phyloP scores from a whole-genome alignment of 2,329 filamentous ascomycete genomes.

The Didymella pomorum region DNA sequence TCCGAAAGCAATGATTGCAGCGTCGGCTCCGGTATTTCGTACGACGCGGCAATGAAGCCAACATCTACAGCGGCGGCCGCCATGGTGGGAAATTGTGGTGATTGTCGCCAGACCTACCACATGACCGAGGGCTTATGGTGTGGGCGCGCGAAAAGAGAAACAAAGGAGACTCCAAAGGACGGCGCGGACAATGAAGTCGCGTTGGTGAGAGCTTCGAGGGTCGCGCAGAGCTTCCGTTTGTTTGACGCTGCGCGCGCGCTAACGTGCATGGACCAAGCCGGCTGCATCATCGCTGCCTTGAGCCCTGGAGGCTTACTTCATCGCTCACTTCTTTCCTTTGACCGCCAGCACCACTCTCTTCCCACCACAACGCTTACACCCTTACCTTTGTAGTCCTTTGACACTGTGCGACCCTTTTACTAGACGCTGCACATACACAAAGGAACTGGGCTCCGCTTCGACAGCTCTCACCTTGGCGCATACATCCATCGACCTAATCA shows the following conservation, averaged over 20 bases:
- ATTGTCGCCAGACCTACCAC: slow-evolving; percentile 30
- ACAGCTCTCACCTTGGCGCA: not conserved
- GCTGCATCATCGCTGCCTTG: slow-evolving; percentile 30
- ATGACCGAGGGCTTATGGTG: slow-evolving; percentile 27
- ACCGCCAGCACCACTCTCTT: not conserved
- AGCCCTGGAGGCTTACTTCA: slow-evolving; percentile 11
- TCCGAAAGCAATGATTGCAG: slow-evolving; percentile 68
- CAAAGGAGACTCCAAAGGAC: slow-evolving; percentile 16
- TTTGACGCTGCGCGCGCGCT: slow-evolving; percentile 28
- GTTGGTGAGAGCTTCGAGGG: slow-evolving; percentile 22
- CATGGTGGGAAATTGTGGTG: slow-evolving; percentile 56
- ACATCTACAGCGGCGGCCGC: slow-evolving; percentile 70
- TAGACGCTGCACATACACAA: slow-evolving; percentile 40
- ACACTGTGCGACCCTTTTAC: slow-evolving; percentile 43
- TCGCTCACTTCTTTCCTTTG: too few species aligned
- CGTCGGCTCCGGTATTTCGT: slow-evolving; percentile 71
- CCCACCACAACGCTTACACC: slow-evolving; percentile 11
- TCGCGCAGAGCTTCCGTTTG: slow-evolving; percentile 33
- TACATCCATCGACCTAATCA: slow-evolving; percentile 1
- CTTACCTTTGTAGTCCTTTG: slow-evolving; percentile 11
- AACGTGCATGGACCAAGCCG: slow-evolving; percentile 23
- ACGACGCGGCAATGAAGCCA: slow-evolving; percentile 75
- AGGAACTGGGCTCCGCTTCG: slow-evolving; percentile 6
- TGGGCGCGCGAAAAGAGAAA: slow-evolving; percentile 19
- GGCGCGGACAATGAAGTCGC: slow-evolving; percentile 30